Conservation (phyloP, 169 alveolate genomes). For the Amoebophrya sp. region DNA sequence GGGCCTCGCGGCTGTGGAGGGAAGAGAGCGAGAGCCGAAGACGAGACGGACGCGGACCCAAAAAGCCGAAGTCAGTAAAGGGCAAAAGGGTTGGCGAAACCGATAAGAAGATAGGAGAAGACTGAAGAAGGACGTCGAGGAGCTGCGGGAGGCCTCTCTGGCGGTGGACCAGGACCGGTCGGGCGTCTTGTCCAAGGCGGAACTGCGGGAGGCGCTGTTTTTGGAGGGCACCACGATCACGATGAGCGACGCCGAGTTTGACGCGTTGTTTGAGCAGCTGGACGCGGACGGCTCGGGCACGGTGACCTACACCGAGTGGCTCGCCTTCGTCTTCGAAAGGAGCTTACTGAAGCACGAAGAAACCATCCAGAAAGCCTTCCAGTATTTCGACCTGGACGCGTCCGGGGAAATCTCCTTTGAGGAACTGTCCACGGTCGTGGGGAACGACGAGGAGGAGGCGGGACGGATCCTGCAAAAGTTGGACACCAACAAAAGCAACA, state of each 20-base stretch:
- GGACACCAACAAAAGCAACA: background rate
- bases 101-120: too few species aligned
- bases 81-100: too few species aligned
- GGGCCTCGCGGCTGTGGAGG: too few species aligned
- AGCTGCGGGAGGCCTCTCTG: background rate
- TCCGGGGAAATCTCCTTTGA: background rate
- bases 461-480: background rate
- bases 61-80: too few species aligned
- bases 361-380: background rate
- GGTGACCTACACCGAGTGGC: background rate
- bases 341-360: background rate
- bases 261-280: background rate
- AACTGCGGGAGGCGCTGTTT: background rate
- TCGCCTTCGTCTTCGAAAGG: background rate
- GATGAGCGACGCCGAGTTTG: background rate
- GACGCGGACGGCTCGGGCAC: constrained; percentile 1
- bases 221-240: background rate
- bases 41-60: too few species aligned
- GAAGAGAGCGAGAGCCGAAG: too few species aligned
- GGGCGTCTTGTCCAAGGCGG: background rate
- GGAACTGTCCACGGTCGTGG: background rate
- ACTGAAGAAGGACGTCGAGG: constrained; percentile 1
- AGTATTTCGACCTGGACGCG: background rate
- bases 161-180: constrained; percentile 8
- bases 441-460: background rate